Conservation (phyloP, 1,284 basidiomycete species). For the Marasmius fiardii region DNA sequence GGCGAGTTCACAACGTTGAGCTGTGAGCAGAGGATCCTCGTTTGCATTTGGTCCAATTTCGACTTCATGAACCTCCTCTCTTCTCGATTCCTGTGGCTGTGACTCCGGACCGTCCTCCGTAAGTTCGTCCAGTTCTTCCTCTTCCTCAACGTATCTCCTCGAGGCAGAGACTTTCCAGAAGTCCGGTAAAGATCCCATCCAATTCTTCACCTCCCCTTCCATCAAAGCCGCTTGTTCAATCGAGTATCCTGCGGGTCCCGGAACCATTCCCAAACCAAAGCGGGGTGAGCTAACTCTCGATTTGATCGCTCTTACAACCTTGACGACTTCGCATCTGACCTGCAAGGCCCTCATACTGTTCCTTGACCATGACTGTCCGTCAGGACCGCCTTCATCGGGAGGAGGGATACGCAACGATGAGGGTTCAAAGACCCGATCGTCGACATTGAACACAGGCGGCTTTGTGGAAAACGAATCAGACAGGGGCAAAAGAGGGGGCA, state of each 20-base stretch:
- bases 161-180: background rate
- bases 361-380: slow-evolving; percentile 11
- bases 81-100: background rate
- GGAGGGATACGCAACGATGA: slow-evolving; percentile 14
- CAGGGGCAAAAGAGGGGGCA: slow-evolving; percentile 47
- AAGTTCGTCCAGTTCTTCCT: background rate
- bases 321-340: slow-evolving; percentile 27
- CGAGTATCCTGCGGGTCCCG: slow-evolving; percentile 34
- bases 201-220: slow-evolving; percentile 52
- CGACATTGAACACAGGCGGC: slow-evolving; percentile 42
- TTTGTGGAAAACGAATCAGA: slow-evolving; percentile 44
- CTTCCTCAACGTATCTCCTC: background rate
- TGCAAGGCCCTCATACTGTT: slow-evolving; percentile 27
- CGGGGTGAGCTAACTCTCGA: slow-evolving; percentile 19
- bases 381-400: slow-evolving; percentile 22
- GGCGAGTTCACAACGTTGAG: slow-evolving; percentile 55
- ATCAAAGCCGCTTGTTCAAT: slow-evolving; percentile 57
- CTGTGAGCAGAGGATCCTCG: slow-evolving; percentile 28
- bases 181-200: slow-evolving; percentile 52
- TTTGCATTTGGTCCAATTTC: slow-evolving; percentile 21
- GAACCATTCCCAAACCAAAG: slow-evolving; percentile 9
- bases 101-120: background rate
- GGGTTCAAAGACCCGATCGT: slow-evolving; percentile 30
- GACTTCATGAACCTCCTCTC: background rate
- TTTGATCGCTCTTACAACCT: slow-evolving; percentile 34